Evolutionary conservation across 495 filamentous ascomycete genomes (phyloP).

Genomic region (Penicillium dipodomyicola): DNA sequence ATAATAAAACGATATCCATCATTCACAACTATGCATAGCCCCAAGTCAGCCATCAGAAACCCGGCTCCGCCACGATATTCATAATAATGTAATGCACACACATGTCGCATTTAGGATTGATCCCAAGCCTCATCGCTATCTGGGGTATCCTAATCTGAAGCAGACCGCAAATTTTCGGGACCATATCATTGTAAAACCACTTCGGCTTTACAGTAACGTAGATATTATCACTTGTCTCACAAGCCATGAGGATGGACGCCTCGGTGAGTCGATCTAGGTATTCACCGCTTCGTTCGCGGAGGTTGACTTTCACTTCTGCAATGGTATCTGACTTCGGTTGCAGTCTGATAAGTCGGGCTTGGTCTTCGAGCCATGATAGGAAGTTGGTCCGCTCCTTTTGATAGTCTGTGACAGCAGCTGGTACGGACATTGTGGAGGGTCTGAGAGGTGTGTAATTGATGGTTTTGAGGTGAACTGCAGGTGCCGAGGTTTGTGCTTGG

Average conservation of each 20-base stretch:
- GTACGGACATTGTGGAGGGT: background rate
- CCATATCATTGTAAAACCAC: background rate
- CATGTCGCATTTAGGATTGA: conserved; percentile 1
- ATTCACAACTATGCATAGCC: background rate
- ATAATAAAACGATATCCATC: background rate
- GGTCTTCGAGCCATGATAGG: background rate
- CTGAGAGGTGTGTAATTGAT: background rate
- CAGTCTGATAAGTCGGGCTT: background rate
- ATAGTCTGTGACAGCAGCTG: background rate
- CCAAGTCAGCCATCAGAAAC: background rate
- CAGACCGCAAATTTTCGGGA: background rate
- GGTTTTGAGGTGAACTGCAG: background rate
- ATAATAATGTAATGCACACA: background rate
- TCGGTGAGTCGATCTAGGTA: background rate
- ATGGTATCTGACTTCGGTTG: background rate
- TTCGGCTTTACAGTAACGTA: background rate
- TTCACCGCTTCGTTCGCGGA: background rate
- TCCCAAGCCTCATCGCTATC: background rate
- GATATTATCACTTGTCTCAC: background rate
- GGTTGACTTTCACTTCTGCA: background rate
- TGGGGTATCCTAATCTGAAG: background rate
- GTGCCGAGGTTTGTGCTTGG: background rate
- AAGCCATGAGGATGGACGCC: background rate
- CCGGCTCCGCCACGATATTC: background rate
- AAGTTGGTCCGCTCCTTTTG: background rate